phyloP scores from a whole-genome alignment of 768 basidiomycete species.

The Amanita phalloides region DNA sequence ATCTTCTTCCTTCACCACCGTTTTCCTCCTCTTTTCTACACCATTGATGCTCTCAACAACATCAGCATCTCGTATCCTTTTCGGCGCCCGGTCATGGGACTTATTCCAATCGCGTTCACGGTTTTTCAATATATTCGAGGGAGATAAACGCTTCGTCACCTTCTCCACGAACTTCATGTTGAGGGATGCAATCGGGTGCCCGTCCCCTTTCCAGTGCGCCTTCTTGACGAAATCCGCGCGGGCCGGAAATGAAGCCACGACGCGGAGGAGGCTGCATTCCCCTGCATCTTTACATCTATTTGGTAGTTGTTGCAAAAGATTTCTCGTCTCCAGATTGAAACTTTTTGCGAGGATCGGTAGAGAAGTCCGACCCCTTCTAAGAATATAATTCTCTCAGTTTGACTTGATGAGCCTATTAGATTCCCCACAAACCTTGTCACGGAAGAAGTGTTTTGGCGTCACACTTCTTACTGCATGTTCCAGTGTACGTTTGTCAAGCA shows the following conservation, averaged over 20 bases:
- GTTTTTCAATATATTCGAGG: constrained; percentile 22
- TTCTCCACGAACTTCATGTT: constrained; percentile 29
- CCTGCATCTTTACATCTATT: constrained; percentile 25
- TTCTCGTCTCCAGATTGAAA: constrained; percentile 17
- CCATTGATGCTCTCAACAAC: background rate
- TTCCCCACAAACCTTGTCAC: constrained; percentile 22
- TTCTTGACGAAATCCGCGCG: constrained; percentile 20
- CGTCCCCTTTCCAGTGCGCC: constrained; percentile 1
- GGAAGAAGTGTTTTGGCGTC: constrained; percentile 29
- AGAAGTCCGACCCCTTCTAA: constrained; percentile 27
- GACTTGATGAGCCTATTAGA: background rate
- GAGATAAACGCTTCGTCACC: constrained; percentile 24
- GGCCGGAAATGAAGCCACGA: constrained; percentile 31
- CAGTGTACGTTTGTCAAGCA: constrained; percentile 20
- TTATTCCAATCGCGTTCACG: constrained; percentile 14
- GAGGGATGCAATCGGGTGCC: constrained; percentile 29
- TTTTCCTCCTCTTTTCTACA: background rate
- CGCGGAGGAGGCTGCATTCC: constrained; percentile 28
- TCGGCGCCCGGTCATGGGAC: constrained; percentile 1
- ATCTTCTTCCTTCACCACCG: background rate
- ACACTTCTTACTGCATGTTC: constrained; percentile 29
- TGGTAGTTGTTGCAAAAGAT: constrained; percentile 19
- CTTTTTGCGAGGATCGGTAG: constrained; percentile 20
- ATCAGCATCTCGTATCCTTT: constrained; percentile 7
- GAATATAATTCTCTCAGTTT: background rate